Evolutionary conservation across 164 flowering plant species (phyloP).

Genomic region (Taxillus chinensis): DNA sequence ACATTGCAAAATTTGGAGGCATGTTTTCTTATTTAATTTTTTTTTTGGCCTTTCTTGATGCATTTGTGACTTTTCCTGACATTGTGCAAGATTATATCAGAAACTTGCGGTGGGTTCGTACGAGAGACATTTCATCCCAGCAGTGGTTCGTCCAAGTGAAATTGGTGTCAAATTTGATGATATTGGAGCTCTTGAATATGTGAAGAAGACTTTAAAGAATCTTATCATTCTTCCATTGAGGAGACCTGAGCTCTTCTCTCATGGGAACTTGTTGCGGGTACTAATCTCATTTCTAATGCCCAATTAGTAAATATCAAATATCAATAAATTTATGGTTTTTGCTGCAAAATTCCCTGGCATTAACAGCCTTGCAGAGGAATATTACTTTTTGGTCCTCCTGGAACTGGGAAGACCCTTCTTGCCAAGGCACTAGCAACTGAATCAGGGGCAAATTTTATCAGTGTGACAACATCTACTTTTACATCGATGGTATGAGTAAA

Average conservation of each 20-base stretch:
- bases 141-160: slow-evolving; percentile 92
- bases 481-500: slow-evolving; percentile 94
- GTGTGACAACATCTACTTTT: slow-evolving; percentile 93
- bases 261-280: slow-evolving; percentile 91
- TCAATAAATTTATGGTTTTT: not conserved
- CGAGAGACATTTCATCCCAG: slow-evolving; percentile 88
- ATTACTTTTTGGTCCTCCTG: slow-evolving; percentile 98
- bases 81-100: no score
- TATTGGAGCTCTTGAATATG: slow-evolving; percentile 97
- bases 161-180: slow-evolving; percentile 94
- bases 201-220: slow-evolving; percentile 82
- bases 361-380: slow-evolving; percentile 98
- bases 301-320: not conserved
- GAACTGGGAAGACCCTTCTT: slow-evolving; percentile 98
- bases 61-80: no score
- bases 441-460: slow-evolving; percentile 96
- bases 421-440: slow-evolving; percentile 99
- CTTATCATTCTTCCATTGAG: slow-evolving; percentile 97
- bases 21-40: slow-evolving; percentile 5
- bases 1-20: slow-evolving; percentile 83
- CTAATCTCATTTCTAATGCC: not conserved
- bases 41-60: not conserved
- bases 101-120: slow-evolving; percentile 90
- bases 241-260: slow-evolving; percentile 91
- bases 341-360: not conserved